Base-by-base conservation (phyloP, 202 grass and related monocot species). In the Setaria viridis region DNA sequence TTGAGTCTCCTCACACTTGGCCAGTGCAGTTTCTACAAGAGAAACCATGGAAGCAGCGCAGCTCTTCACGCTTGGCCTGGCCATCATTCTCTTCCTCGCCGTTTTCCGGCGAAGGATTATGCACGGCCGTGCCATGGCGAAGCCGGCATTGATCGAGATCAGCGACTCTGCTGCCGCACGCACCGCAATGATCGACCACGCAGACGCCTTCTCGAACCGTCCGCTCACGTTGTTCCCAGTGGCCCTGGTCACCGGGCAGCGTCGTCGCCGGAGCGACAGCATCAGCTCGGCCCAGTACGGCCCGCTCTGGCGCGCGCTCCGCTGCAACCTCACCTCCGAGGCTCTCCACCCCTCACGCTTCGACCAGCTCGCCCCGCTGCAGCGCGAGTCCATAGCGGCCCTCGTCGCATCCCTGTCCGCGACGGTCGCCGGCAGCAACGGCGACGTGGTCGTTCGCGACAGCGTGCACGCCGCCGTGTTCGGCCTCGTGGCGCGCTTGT, bases 401-500 rank as follows among this genome's bases (percentile, higher is more conserved):
- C 65, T 68, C 2, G 65, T 68, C 2, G 17, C 49, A 9, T 79
- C 1, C 55, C 71, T 11, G 16, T 37, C 10, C 10, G 35, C 30
- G 45, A 14, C 9, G 21, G 15, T 21, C 76, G 55, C 5, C 54
- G 54, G 1, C 19, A 6, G 17, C 17, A 0, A 8, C 6, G 66
- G 65, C 13, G 58, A 19, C 37, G 59, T 84, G 2, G 68, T 69
- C 62, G 39, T 70, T 47, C 67, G 79, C n/a, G 68, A 91, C 62
- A 66, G 54, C 62, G 62, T 88, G 34, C 53, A 77, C 32, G 68
- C 53, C 2, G 81, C 81, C 62, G 69, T 91, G 74, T 91, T 87
- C 72, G 25, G 63, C n/a, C 15, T 87, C 16, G 32, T 87, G 9
- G 53, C 87, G 3, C 48, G 85, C 34, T 29, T 32, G 21, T 84